These are phyloP conservation scores for Tulasnella sp. DNA, from an alignment of 768 basidiomycete species.

Conservation along the genomic window DNA sequence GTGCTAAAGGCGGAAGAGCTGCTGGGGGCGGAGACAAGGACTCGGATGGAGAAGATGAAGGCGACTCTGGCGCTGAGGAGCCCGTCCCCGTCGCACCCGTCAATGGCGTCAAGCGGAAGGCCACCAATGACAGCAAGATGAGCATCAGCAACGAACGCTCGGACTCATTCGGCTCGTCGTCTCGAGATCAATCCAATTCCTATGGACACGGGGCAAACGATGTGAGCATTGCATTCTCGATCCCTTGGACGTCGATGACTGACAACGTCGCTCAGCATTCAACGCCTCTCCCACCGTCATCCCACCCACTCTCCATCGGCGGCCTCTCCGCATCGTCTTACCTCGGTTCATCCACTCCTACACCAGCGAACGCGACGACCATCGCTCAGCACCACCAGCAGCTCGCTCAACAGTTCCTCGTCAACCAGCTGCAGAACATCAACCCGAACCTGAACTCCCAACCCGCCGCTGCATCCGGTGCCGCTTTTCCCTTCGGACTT, in stretches of 20 bases:
- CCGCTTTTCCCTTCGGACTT: not conserved
- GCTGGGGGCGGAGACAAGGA: conserved; percentile 17
- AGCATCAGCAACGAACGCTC: not conserved
- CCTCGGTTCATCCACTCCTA: not conserved
- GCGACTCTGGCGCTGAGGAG: not conserved
- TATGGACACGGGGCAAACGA: not conserved
- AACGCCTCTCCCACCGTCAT: not conserved
- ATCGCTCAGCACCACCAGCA: conserved; percentile 6
- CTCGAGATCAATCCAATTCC: not conserved
- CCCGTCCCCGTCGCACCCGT: not conserved
- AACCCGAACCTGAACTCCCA: conserved; percentile 9
- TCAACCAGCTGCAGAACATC: conserved; percentile 6
- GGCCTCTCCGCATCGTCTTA: not conserved
- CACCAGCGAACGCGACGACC: not conserved
- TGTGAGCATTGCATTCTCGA: not conserved
- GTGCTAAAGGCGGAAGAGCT: conserved; percentile 8
- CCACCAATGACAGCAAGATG: not conserved
- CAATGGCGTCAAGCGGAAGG: not conserved
- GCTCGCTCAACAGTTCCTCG: conserved; percentile 9
- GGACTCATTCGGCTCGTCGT: not conserved
- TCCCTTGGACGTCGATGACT: not conserved
- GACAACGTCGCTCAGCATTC: not conserved
- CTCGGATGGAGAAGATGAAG: conserved; percentile 1
- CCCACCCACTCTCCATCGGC: conserved; percentile 4
- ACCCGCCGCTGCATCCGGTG: not conserved